A percentile compares a stretch with the other conserved stretches of the same genome.
Evolutionary conservation across 1,284 basidiomycete genomes (phyloP).

Genomic region (Ganoderma lucidum): DNA sequence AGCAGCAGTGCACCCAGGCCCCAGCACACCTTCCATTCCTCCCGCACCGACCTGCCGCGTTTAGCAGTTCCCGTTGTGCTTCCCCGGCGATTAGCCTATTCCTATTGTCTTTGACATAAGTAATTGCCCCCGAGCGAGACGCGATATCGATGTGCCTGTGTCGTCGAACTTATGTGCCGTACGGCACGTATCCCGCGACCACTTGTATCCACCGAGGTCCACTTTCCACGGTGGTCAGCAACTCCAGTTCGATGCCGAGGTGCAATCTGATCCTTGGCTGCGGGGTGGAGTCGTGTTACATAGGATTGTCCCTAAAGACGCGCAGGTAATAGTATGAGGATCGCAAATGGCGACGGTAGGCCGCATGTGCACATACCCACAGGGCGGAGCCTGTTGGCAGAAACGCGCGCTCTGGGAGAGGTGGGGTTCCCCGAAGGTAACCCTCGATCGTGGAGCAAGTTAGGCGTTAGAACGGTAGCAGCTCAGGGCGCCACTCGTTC

Average conservation of each 20-base stretch:
- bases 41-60: slow-evolving; percentile 6
- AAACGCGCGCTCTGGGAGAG: background rate
- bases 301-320: background rate
- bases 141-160: background rate
- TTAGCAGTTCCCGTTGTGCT: background rate
- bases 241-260: too few relatives aligned
- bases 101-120: background rate
- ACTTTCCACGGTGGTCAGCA: background rate
- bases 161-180: background rate
- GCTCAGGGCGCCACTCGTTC: background rate
- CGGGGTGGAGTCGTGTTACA: background rate
- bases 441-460: background rate
- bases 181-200: background rate
- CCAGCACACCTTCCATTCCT: slow-evolving; percentile 12
- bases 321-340: background rate
- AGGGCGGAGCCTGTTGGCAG: background rate
- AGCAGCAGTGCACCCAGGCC: background rate
- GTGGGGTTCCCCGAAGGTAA: background rate
- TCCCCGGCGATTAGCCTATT: background rate
- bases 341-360: background rate
- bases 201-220: background rate
- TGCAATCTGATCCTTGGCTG: background rate
- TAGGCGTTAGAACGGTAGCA: background rate
- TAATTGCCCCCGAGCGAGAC: background rate
- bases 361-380: background rate